These are phyloP conservation scores for Stagonosporopsis cucurbitacearum DNA, from an alignment of 2,329 filamentous ascomycete species.

Conservation along the genomic window DNA sequence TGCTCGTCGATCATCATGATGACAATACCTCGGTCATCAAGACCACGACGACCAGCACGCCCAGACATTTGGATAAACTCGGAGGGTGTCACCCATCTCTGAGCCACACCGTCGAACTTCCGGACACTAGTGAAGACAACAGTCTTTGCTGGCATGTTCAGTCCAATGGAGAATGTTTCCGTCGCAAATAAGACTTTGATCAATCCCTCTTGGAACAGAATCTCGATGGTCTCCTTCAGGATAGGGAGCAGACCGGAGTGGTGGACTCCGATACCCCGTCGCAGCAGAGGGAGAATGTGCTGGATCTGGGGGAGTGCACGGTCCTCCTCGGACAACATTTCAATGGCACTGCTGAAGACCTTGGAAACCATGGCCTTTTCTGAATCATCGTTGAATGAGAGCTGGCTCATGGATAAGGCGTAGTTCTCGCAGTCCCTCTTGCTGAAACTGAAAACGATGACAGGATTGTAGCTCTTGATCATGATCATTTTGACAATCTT, in stretches of 20 bases:
- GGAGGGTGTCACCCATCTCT: constrained; percentile 86
- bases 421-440: constrained; percentile 94
- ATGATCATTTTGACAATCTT: constrained; percentile 99
- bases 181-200: constrained; percentile 99
- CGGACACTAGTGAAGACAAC: constrained; percentile 98
- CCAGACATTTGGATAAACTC: constrained; percentile 99
- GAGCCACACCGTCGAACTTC: constrained; percentile 86
- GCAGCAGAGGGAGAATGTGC: constrained; percentile 85
- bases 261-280: constrained; percentile 94
- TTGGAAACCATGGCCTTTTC: constrained; percentile 94
- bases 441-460: constrained; percentile 99
- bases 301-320: constrained; percentile 86
- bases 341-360: constrained; percentile 92
- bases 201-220: constrained; percentile 95
- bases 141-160: constrained; percentile 99
- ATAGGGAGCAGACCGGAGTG: constrained; percentile 95
- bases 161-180: constrained; percentile 96
- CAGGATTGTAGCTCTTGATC: constrained; percentile 94
- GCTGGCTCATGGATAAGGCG: constrained; percentile 82
- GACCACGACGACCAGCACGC: constrained; percentile 92
- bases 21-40: constrained; percentile 96
- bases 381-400: constrained; percentile 95
- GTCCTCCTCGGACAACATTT: constrained; percentile 91
- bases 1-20: constrained; percentile 99
- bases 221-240: constrained; percentile 97